Conservation (phyloP, 208 protist genomes). For the Porcisia hertigi region DNA sequence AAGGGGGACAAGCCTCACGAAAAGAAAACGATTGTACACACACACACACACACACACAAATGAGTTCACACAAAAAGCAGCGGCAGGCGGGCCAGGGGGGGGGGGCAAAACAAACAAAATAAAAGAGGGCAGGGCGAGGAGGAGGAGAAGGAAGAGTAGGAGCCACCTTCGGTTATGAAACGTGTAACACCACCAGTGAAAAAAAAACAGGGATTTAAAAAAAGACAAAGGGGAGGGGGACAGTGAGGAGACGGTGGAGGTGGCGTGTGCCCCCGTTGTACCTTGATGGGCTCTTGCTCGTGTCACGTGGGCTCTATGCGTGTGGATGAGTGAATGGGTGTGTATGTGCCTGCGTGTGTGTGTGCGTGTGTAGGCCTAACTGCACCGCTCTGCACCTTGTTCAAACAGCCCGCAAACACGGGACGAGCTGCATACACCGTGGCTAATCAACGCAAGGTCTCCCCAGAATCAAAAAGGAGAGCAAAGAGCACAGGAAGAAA, state of each 20-base stretch:
- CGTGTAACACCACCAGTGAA: too few species aligned
- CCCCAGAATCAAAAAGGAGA: neutral
- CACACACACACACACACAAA: neutral
- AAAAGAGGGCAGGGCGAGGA: neutral
- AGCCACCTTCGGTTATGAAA: neutral
- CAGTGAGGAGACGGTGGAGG: neutral
- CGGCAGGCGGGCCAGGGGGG: neutral
- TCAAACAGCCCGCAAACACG: neutral
- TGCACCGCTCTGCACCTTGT: neutral
- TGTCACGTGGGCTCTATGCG: neutral
- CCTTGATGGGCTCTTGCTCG: neutral
- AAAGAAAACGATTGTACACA: neutral
- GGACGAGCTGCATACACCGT: neutral
- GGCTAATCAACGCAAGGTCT: too few species aligned
- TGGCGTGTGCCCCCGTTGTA: neutral
- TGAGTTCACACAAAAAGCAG: neutral
- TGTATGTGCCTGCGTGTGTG: neutral
- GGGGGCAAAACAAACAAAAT: neutral
- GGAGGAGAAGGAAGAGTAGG: neutral
- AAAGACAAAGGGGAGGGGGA: neutral
- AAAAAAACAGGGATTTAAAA: neutral
- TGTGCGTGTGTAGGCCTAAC: neutral
- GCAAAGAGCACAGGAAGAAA: neutral
- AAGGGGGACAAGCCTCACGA: neutral
- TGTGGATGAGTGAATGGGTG: neutral